phyloP scores from a whole-genome alignment of 2,329 filamentous ascomycete species.

The Clonostachys solani region DNA sequence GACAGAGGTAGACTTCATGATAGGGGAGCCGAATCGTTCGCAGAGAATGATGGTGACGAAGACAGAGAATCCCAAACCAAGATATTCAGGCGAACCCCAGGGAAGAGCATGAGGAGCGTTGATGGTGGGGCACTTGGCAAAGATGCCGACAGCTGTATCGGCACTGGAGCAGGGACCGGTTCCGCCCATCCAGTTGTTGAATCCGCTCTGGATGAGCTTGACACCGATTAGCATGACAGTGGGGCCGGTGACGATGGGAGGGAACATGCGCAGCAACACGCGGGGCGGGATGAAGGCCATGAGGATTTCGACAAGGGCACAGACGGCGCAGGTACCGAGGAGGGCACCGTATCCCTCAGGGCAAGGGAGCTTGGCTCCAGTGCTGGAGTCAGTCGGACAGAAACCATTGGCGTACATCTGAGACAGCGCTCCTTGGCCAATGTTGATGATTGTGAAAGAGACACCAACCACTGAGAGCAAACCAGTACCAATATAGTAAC shows the following conservation, averaged over 20 bases:
- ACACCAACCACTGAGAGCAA: slow-evolving; percentile 77
- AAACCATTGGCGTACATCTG: slow-evolving; percentile 78
- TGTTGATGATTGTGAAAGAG: slow-evolving; percentile 72
- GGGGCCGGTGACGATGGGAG: slow-evolving; percentile 72
- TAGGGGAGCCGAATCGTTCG: slow-evolving; percentile 76
- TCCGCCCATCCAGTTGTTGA: slow-evolving; percentile 76
- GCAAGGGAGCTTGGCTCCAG: slow-evolving; percentile 65
- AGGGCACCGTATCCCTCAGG: slow-evolving; percentile 71
- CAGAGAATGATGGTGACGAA: slow-evolving; percentile 77
- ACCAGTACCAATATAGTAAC: slow-evolving; percentile 75
- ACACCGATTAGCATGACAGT: slow-evolving; percentile 71
- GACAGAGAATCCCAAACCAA: slow-evolving; percentile 75
- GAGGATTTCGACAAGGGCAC: slow-evolving; percentile 64
- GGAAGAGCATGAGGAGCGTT: slow-evolving; percentile 66
- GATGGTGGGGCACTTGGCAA: slow-evolving; percentile 61
- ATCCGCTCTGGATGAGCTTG: slow-evolving; percentile 65
- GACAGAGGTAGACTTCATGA: slow-evolving; percentile 79
- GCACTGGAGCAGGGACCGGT: slow-evolving; percentile 51
- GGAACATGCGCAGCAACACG: slow-evolving; percentile 68
- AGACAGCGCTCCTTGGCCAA: slow-evolving; percentile 65
- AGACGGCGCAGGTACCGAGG: slow-evolving; percentile 64
- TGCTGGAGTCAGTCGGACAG: slow-evolving; percentile 50
- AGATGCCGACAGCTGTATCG: slow-evolving; percentile 47
- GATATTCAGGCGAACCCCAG: slow-evolving; percentile 76
- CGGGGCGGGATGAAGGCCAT: slow-evolving; percentile 72